Evolutionary conservation across 208 protist species (phyloP).

Genomic region (Kentomonas sorsogonicus): DNA sequence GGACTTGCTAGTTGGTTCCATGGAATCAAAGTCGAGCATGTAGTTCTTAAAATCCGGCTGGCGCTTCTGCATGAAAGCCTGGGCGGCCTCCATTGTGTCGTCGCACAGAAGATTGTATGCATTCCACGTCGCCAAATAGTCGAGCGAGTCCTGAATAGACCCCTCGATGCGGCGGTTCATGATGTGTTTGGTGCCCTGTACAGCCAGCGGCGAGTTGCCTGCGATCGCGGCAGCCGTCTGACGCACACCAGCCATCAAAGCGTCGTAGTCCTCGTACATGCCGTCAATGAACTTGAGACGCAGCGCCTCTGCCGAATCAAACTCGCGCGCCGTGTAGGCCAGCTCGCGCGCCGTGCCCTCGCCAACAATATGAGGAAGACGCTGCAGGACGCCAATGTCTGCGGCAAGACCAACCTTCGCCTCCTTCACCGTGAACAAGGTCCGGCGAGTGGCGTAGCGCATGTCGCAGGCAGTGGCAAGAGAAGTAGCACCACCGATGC

Average conservation of each 20-base stretch:
- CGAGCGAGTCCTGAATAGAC: constrained; percentile 29
- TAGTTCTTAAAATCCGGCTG: constrained; percentile 55
- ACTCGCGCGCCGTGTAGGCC: constrained; percentile 48
- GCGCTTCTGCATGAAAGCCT: constrained; percentile 44
- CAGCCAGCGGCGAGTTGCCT: constrained; percentile 54
- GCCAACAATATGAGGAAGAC: constrained; percentile 56
- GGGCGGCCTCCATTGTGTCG: constrained; percentile 46
- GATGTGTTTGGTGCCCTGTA: constrained; percentile 70
- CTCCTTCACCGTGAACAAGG: constrained; percentile 61
- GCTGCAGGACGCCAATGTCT: constrained; percentile 70
- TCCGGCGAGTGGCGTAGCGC: constrained; percentile 41
- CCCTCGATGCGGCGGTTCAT: constrained; percentile 52
- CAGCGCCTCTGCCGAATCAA: constrained; percentile 32
- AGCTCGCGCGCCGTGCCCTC: constrained; percentile 64
- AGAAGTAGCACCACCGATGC: constrained; percentile 70
- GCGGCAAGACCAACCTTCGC: constrained; percentile 59
- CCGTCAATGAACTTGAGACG: constrained; percentile 54
- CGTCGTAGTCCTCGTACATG: constrained; percentile 36
- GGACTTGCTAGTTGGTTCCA: constrained; percentile 11
- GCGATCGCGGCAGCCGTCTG: constrained; percentile 38
- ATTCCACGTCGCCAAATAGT: constrained; percentile 61
- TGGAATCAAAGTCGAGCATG: constrained; percentile 24
- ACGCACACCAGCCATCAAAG: constrained; percentile 35
- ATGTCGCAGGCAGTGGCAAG: constrained; percentile 62
- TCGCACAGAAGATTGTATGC: constrained; percentile 50